Base-by-base conservation (phyloP, 768 basidiomycete genomes). In the Boletus edulis region DNA sequence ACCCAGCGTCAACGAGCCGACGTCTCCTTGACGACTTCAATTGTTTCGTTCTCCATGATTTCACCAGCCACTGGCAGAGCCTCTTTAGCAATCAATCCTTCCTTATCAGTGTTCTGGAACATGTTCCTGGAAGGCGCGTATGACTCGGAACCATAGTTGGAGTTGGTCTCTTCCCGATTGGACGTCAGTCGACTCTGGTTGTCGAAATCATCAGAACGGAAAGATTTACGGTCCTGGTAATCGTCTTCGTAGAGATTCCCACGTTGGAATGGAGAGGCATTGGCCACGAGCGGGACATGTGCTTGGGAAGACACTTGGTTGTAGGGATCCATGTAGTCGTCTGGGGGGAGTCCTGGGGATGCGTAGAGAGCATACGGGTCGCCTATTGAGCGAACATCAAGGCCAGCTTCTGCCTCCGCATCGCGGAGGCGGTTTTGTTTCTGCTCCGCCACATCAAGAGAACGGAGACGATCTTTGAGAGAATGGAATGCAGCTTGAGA, bases 91-190 rank as follows among this genome's bases (percentile, higher is more conserved):
- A 81, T 72, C 40, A 88, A 62, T 7, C 80, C 86, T 58, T 85
- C 82, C 67, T 85, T 88, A 58, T 93, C 88, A 2, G 84, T 79
- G 56, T 84, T 85, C 60, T 90, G 87, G 81, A 98, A 97, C 95
- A 97, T 98, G 63, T 97, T 97, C 32, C 92, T 75, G 0, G 91
- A 94, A 0, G 95, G 95, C 0, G 94, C 95, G 63, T 97, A 98
- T 0, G 89, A 90, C 67, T 97, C 94, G 4, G 91, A 91, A 4
- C 94, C 94, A 60, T 89, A 86, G 64, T 91, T 89, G 0, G 91
- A 93, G 44, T 78, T 78, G 0, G 85, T 80, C 42, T 94, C 91
- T 56, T 90, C 90, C 29, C 85, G 81, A 57, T 89, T 81, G 51
- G 84, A 87, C 0, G 90, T 91, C 49, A 89, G 81, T 50, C 86